Conservation (phyloP, 139 green algal genomes). For the Cymbomonas tetramitiformis region DNA sequence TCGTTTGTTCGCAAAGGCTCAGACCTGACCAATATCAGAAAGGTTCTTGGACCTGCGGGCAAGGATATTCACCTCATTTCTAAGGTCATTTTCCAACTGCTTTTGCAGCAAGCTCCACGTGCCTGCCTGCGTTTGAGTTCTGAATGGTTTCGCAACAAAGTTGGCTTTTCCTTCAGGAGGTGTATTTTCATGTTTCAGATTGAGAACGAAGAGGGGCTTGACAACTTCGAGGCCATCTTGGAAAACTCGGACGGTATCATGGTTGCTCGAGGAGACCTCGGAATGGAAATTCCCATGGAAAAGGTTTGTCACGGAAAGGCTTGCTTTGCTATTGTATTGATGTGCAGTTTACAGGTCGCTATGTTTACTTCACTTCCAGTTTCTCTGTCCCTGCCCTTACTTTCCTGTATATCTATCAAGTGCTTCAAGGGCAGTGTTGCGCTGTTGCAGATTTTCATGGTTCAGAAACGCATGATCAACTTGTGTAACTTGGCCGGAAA, state of each 20-base stretch:
- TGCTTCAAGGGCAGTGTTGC: not conserved
- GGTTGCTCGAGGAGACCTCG: slow-evolving; percentile 86
- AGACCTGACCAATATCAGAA: slow-evolving; percentile 71
- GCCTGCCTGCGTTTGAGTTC: too few species aligned
- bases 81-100: slow-evolving; percentile 45
- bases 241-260: slow-evolving; percentile 69
- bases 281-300: slow-evolving; percentile 97
- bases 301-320: slow-evolving; percentile 54
- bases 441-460: slow-evolving; percentile 93
- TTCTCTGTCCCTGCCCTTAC: too few species aligned
- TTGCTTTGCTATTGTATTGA: too few species aligned
- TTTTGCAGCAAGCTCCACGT: too few species aligned
- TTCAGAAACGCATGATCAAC: slow-evolving; percentile 71
- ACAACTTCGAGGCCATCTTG: slow-evolving; percentile 90
- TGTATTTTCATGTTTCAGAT: too few species aligned
- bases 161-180: not conserved
- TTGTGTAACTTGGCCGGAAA: slow-evolving; percentile 40
- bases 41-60: slow-evolving; percentile 60
- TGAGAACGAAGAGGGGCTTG: slow-evolving; percentile 92
- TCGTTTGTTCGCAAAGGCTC: slow-evolving; percentile 92
- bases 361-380: too few species aligned
- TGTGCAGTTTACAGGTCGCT: too few species aligned
- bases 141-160: not conserved
- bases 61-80: slow-evolving; percentile 79
- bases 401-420: too few species aligned